Evolutionary conservation across 2,329 filamentous ascomycete genomes (phyloP).

Genomic region (Ambrosiella xylebori): DNA sequence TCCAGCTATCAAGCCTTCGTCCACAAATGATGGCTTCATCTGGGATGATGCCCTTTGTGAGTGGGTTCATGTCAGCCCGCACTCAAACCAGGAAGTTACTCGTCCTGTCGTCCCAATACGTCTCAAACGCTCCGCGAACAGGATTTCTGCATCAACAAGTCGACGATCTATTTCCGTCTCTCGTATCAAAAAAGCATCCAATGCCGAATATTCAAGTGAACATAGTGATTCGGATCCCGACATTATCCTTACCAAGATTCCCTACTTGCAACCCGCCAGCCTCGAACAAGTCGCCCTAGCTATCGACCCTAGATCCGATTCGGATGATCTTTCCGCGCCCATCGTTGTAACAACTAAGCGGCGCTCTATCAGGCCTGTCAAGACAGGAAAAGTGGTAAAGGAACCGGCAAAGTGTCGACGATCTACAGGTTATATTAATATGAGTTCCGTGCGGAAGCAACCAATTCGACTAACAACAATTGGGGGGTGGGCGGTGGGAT

Average conservation of each 20-base stretch:
- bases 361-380: background rate
- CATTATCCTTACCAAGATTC: background rate
- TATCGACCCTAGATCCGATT: background rate
- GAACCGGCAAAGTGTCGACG: background rate
- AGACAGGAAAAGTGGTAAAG: background rate
- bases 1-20: background rate
- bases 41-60: slow-evolving; percentile 27
- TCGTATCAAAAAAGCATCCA: background rate
- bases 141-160: background rate
- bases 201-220: background rate
- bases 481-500: slow-evolving; percentile 4
- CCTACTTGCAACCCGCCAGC: no score
- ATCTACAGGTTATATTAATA: background rate
- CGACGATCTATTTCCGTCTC: background rate
- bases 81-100: background rate
- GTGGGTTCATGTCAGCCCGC: slow-evolving; percentile 18
- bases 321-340: background rate
- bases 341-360: no score
- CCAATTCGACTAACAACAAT: background rate
- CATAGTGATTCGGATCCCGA: background rate
- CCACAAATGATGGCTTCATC: slow-evolving; percentile 21
- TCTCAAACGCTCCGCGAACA: background rate
- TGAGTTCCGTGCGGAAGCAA: no score
- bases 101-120: background rate
- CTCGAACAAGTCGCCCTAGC: background rate